Conservation (phyloP, 345 rosid species). For the Eucalyptus sp. region DNA sequence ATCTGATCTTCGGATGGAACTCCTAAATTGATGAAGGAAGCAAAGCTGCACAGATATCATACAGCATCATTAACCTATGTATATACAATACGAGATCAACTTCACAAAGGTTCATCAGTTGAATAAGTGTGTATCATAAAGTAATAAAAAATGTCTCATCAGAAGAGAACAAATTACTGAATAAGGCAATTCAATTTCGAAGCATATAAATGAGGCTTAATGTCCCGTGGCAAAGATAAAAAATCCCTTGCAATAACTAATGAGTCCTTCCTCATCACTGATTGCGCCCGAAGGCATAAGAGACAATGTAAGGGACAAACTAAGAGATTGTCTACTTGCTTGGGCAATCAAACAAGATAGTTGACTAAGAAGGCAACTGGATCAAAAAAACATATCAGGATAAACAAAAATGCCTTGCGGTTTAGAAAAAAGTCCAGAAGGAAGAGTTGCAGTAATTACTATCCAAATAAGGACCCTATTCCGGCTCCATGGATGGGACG, state of each 20-base stretch:
- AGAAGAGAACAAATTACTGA: not conserved
- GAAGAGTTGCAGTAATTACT: constrained; percentile 29
- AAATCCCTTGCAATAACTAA: not conserved
- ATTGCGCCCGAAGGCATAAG: not conserved
- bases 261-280: not conserved
- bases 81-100: not conserved
- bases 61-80: not conserved
- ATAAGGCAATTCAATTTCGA: not conserved
- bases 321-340: not conserved
- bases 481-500: constrained; percentile 96
- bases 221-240: not conserved
- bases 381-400: not conserved
- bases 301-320: not conserved
- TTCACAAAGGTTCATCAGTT: not conserved
- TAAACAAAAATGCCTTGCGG: not conserved
- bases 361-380: not conserved
- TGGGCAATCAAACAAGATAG: not conserved
- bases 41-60: constrained; percentile 49
- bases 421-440: not conserved
- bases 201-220: not conserved
- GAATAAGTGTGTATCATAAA: not conserved
- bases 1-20: constrained; percentile 69
- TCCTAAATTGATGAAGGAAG: constrained; percentile 75
- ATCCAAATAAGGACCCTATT: constrained; percentile 87
- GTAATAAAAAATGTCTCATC: not conserved